Evolutionary conservation across 2,329 filamentous ascomycete genomes (phyloP), one percentile per base, ranked within the genome.

Genomic region (Fusarium sp.): DNA sequence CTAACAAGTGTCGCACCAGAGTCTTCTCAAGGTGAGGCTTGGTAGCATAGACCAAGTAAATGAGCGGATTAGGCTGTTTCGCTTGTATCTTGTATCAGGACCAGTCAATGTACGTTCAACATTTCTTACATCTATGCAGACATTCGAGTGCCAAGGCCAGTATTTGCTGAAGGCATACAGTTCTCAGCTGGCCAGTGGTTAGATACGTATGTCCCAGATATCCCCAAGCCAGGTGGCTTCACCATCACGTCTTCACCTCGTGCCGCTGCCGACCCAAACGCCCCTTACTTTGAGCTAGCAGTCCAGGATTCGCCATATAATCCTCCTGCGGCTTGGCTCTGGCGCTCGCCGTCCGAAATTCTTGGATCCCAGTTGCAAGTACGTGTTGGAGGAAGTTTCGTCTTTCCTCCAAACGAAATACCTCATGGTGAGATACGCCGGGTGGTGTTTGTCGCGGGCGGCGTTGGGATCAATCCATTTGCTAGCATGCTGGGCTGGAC

Each of bases 101-200:
- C 76, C 80, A 17, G 61, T 87, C 68, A 82, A 83, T 75, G 88
- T 88, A 80, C 47, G 73, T 58, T 56, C 44, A 41, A 43, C 22
- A 10, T 13, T 10, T 41, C 13, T 23, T 37, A n/a, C n/a, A 9
- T 5, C 9, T 4, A 2, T 11, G 20, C 14, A 20, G 9, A 9
- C 7, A 7, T 14, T 7, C 4, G 11, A 20, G 8, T 9, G 11
- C 13, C 14, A 8, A 20, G 20, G 11, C 14, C n/a, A 7, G 22
- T 11, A 6, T 15, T 5, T 45, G 8, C 32, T 65, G 22, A 58
- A 17, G 5, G 14, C 4, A 3, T 10, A 43, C 77, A 92, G 84
- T 96, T 96, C 79, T 83, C 89, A 7, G 88, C 94, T 7, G 94
- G 94, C 54, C 94, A 97, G 82, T 97, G 93, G 92, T 85, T 97